These are phyloP conservation scores for Blakeslea trispora DNA, from an alignment of 371 early-diverging fungal species.

Conservation along the genomic window DNA sequence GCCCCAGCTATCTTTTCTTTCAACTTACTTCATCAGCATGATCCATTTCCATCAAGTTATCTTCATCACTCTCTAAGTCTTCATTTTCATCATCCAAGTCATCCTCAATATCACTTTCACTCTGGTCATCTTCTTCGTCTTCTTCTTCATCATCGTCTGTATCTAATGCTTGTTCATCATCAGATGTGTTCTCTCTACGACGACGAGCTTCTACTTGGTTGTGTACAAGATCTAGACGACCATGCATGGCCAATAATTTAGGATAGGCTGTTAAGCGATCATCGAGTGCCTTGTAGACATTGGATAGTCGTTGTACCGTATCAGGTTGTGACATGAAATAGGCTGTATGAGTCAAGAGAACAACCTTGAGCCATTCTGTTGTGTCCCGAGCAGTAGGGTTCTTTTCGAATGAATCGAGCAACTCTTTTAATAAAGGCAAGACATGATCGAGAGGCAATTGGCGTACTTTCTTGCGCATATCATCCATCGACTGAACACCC, in stretches of 20 bases:
- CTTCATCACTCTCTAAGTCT: constrained; percentile 13
- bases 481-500: constrained; percentile 18
- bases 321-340: constrained; percentile 65
- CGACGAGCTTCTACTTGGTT: constrained; percentile 62
- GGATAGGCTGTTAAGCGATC: constrained; percentile 54
- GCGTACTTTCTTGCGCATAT: constrained; percentile 23
- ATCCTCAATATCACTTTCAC: constrained; percentile 15
- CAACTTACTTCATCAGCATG: constrained; percentile 9
- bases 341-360: constrained; percentile 65
- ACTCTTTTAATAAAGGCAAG: constrained; percentile 23
- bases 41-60: constrained; percentile 24
- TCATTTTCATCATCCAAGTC: constrained; percentile 11
- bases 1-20: too few relatives aligned
- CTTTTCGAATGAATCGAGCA: constrained; percentile 21
- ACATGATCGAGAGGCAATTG: constrained; percentile 24
- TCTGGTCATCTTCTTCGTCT: constrained; percentile 29
- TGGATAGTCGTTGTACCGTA: constrained; percentile 55
- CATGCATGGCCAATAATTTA: constrained; percentile 63
- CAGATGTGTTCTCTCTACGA: constrained; percentile 23
- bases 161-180: constrained; percentile 44
- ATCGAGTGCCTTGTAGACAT: constrained; percentile 65
- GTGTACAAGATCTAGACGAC: constrained; percentile 72
- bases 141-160: constrained; percentile 26
- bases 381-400: constrained; percentile 20
- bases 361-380: constrained; percentile 74